Evolutionary conservation across 179 eudicot genomes (phyloP).

Genomic region (Camellia oleifera): DNA sequence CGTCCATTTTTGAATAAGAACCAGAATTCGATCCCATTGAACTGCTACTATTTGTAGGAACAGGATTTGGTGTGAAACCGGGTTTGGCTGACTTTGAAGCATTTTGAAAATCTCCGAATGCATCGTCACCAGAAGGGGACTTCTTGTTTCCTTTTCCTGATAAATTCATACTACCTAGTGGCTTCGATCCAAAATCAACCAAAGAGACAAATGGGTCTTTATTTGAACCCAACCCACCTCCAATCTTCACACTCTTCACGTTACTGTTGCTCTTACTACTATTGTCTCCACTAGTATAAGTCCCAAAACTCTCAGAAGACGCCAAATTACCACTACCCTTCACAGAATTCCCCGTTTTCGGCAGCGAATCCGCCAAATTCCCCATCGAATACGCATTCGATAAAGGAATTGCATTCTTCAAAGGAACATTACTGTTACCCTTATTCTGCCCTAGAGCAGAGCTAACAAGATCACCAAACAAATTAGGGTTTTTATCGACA

Average conservation of each 20-base stretch:
- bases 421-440: slow-evolving; percentile 50
- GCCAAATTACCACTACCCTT: slow-evolving; percentile 28
- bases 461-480: slow-evolving; percentile 78
- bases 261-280: slow-evolving; percentile 14
- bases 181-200: slow-evolving; percentile 58
- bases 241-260: slow-evolving; percentile 34
- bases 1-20: slow-evolving; percentile 34
- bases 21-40: slow-evolving; percentile 29
- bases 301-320: slow-evolving; percentile 19
- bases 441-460: slow-evolving; percentile 63
- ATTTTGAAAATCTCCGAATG: slow-evolving; percentile 66
- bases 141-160: slow-evolving; percentile 28
- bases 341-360: slow-evolving; percentile 38
- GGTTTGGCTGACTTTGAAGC: slow-evolving; percentile 43
- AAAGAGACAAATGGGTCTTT: slow-evolving; percentile 85
- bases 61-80: slow-evolving; percentile 20
- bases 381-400: slow-evolving; percentile 59
- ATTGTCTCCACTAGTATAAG: slow-evolving; percentile 8
- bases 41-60: slow-evolving; percentile 25
- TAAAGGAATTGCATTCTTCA: slow-evolving; percentile 45
- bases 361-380: slow-evolving; percentile 56
- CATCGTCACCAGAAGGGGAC: slow-evolving; percentile 32
- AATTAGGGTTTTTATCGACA: slow-evolving; percentile 69
- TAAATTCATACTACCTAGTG: slow-evolving; percentile 39
- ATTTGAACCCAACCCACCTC: slow-evolving; percentile 39